Evolutionary conservation across 805 yeast genomes (phyloP).

Genomic region (Candida sithepensis): DNA sequence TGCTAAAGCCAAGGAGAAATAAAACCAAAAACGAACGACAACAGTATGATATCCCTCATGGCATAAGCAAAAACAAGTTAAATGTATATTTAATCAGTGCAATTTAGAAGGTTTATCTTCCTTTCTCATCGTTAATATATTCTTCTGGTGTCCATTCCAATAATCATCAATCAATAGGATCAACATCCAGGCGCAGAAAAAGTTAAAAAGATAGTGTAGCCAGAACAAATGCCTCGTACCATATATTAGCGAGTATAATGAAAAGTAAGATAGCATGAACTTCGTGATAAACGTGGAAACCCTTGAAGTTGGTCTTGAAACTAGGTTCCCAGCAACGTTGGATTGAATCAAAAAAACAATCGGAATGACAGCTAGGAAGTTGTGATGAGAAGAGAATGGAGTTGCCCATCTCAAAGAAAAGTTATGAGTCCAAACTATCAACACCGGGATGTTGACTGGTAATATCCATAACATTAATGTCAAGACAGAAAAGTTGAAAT

Average conservation of each 20-base stretch:
- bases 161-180: constrained; percentile 22
- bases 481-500: constrained; percentile 61
- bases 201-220: constrained; percentile 73
- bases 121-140: constrained; percentile 12
- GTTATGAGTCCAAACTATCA: constrained; percentile 80
- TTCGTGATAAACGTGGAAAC: constrained; percentile 32
- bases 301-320: constrained; percentile 35
- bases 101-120: constrained; percentile 19
- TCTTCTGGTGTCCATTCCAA: constrained; percentile 18
- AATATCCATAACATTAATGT: constrained; percentile 72
- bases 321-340: constrained; percentile 44
- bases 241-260: constrained; percentile 60
- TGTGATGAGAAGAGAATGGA: constrained; percentile 85
- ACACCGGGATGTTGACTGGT: constrained; percentile 74
- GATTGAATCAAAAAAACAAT: constrained; percentile 57
- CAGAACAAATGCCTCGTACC: constrained; percentile 83
- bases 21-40: not conserved
- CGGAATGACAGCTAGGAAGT: constrained; percentile 72
- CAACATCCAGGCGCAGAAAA: constrained; percentile 53
- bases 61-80: no score
- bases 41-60: no score
- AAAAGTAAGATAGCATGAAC: constrained; percentile 45
- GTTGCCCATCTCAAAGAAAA: constrained; percentile 74
- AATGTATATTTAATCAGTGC: constrained; percentile 7
- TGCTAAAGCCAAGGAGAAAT: not conserved